Evolutionary conservation across 306 rosid genomes (phyloP), one percentile per base, ranked within the genome.

Genomic region (Adenanthera pavonina): DNA sequence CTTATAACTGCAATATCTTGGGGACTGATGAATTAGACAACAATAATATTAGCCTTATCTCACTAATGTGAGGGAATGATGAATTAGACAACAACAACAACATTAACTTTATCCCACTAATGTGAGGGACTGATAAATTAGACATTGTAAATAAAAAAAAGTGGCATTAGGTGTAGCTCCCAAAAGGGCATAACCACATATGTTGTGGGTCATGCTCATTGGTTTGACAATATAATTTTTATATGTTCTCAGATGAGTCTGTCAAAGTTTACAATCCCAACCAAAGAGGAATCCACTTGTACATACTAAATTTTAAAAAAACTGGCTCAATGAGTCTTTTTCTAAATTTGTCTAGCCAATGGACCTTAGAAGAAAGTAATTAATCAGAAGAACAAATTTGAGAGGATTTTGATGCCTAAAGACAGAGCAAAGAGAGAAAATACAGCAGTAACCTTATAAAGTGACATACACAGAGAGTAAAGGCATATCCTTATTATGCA

Each of bases 341-440:
- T 13, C 19, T 62, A 20, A 44, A 79, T 59, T 10, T 56, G 80
- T 49, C 78, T n/a, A 7, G 54, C 16, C 53, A 51, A 76, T 34
- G 53, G 69, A 40, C n/a, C 14, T n/a, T 2, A 19, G 38, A 38
- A 59, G 25, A 69, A 36, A 68, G 52, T 66, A 61, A 44, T 3
- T 36, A 0, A 49, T 40, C 1, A 25, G 30, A 62, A 33, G 61
- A 57, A 57, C 34, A 57, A 57, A 19, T 19, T 8, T 19, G 35
- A 8, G 62, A 6, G 61, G 30, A n/a, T 10, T 56, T 12, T 19
- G 3, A n/a, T 10, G 67, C 67, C 74, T 52, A 48, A 53, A 57
- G 60, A 67, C 77, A 2, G 30, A 5, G 67, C 65, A 65, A 3
- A 68, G 41, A 77, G 72, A 44, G 14, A 76, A 57, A 49, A 40